Evolutionary conservation across 2,329 filamentous ascomycete species (phyloP).

Genomic region (Emmonsiellopsis sp.): DNA sequence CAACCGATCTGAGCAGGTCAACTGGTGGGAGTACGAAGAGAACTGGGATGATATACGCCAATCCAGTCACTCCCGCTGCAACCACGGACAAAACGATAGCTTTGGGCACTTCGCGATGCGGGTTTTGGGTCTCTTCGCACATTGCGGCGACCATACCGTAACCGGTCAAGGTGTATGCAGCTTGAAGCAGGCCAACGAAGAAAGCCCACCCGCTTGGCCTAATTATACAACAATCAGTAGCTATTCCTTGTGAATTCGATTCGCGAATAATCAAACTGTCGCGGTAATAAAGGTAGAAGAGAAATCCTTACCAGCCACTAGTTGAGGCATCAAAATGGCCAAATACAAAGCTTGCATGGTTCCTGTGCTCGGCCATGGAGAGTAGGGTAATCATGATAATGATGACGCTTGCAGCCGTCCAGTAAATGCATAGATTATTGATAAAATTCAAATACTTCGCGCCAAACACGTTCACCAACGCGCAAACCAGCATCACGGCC

Average conservation of each 20-base stretch:
- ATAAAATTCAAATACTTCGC: slow-evolving; percentile 56
- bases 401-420: slow-evolving; percentile 57
- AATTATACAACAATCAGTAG: not conserved
- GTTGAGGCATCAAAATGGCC: slow-evolving; percentile 56
- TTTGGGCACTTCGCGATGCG: slow-evolving; percentile 59
- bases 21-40: slow-evolving; percentile 68
- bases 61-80: slow-evolving; percentile 56
- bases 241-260: not conserved
- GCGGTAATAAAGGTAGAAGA: not conserved
- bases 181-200: slow-evolving; percentile 62
- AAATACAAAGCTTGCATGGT: slow-evolving; percentile 58
- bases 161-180: slow-evolving; percentile 41
- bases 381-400: slow-evolving; percentile 60
- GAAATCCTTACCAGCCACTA: slow-evolving; percentile 49
- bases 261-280: not conserved
- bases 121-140: slow-evolving; percentile 64
- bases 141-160: slow-evolving; percentile 65
- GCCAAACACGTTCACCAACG: slow-evolving; percentile 56
- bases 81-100: slow-evolving; percentile 63
- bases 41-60: slow-evolving; percentile 62
- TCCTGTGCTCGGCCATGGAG: slow-evolving; percentile 47
- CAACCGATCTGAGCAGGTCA: slow-evolving; percentile 51
- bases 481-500: slow-evolving; percentile 59
- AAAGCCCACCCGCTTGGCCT: slow-evolving; percentile 61
- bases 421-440: slow-evolving; percentile 65